These are phyloP conservation scores for Penicillium concentricum DNA, from an alignment of 2,329 filamentous ascomycete genomes.

Conservation along the genomic window DNA sequence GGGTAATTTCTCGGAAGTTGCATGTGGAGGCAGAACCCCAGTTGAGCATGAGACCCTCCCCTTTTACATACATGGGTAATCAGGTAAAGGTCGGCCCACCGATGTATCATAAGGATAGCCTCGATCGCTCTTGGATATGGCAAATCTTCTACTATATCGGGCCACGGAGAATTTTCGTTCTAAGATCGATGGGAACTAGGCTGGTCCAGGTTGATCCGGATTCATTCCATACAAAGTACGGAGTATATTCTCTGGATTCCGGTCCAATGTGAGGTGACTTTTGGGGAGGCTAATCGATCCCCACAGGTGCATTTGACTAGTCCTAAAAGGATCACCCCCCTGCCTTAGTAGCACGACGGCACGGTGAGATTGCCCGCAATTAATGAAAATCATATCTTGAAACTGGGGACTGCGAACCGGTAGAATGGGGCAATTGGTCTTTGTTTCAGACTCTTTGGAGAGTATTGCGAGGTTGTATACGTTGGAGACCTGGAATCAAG, in stretches of 20 bases:
- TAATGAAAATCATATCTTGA: conserved; percentile 9
- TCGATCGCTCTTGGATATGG: neutral
- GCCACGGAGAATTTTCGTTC: conserved; percentile 1
- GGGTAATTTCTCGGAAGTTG: neutral
- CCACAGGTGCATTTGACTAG: conserved; percentile 3
- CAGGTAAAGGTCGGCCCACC: neutral
- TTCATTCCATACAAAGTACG: neutral
- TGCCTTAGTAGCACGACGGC: conserved; percentile 16
- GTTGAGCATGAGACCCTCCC: neutral
- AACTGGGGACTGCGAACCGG: conserved; percentile 12
- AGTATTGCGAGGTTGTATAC: neutral
- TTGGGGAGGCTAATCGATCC: neutral
- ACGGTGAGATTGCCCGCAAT: neutral
- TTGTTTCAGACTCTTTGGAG: conserved; percentile 3
- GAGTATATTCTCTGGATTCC: neutral
- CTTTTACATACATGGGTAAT: neutral
- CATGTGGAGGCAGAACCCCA: neutral
- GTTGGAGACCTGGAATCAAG: neutral
- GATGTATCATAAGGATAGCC: neutral
- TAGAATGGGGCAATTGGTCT: neutral
- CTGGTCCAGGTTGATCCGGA: neutral
- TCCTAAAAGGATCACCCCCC: conserved; percentile 14
- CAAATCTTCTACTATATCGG: neutral
- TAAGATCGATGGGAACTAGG: neutral
- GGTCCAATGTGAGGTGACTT: neutral